Evolutionary conservation across 2,329 filamentous ascomycete genomes (phyloP), one percentile per base, ranked within the genome.

Genomic region (Rachicladosporium sp.): DNA sequence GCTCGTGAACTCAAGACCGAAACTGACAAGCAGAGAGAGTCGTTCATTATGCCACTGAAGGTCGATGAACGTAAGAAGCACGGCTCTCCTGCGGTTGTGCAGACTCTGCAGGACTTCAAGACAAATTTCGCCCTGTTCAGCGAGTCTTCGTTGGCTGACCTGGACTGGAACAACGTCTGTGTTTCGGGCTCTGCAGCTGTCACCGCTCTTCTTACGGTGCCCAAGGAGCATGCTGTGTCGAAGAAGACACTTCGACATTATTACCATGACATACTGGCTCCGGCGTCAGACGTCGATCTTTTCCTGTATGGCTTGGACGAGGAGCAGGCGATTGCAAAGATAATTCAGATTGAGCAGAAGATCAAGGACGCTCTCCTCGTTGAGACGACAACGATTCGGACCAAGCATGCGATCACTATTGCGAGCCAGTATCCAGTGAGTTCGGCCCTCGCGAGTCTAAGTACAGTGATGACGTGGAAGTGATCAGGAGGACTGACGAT

Each of bases 361-460:
- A 71, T 93, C 49, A 76, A 76, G 33, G 81, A 91, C 60, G 77
- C 81, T 3, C 79, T 93, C 38, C 67, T 93, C 12, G 74, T 78
- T n/a, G 85, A 93, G 60, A 84, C 82, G 1, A 89, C 84, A 0
- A 84, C 83, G 0, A 76, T 93, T 34, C 74, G 86, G 29, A 93
- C 86, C 11, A 93, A 89, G 65, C 82, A 93, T 53, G 82, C 85
- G 7, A 78, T 93, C 42, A 93, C 86, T 0, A 91, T 93, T 53
- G 82, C 76, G 29, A 85, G 80, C 33, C 79, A 89, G 57, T 88
- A 91, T 53, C 37, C 31, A 6, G 13, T 30, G 23, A 27, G 23
- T 6, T 3, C 4, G 4, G 7, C 4, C 23, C 19, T 8, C 8
- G 23, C 23, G 23, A 27, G 23, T 27, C 4, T 3, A 7, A 2